A percentile compares a stretch with the other conserved stretches of the same genome.
phyloP scores from a whole-genome alignment of 768 basidiomycete species.

The Collybiopsis confluens region DNA sequence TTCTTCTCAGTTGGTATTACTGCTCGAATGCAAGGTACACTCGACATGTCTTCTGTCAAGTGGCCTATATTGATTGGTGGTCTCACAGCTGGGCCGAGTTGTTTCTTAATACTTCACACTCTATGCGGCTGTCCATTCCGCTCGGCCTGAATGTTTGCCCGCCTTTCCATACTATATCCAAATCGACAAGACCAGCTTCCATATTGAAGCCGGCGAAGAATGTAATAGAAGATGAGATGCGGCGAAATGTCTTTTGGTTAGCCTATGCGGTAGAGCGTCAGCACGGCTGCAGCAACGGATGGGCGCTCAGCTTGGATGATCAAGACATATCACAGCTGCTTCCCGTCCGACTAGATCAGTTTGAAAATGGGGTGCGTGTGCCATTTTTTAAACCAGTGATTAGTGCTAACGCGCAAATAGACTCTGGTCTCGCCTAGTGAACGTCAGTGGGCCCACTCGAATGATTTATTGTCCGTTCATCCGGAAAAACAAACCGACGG shows the following conservation, averaged over 20 bases:
- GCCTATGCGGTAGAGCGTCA: constrained; percentile 68
- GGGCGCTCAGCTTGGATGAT: constrained; percentile 70
- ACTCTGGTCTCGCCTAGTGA: constrained; percentile 44
- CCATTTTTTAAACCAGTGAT: background rate
- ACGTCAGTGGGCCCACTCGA: constrained; percentile 66
- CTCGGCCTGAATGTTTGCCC: constrained; percentile 66
- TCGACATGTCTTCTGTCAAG: background rate
- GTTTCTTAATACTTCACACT: constrained; percentile 53
- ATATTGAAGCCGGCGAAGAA: constrained; percentile 57
- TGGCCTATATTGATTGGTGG: constrained; percentile 10
- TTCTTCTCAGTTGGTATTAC: constrained; percentile 69
- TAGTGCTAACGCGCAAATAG: constrained; percentile 22
- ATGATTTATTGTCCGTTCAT: constrained; percentile 57
- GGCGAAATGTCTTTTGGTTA: constrained; percentile 72
- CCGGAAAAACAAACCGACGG: constrained; percentile 63
- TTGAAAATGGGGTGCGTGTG: constrained; percentile 53
- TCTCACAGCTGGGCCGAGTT: constrained; percentile 70
- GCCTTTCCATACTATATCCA: constrained; percentile 63
- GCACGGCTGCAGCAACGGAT: constrained; percentile 64
- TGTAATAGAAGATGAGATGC: constrained; percentile 64
- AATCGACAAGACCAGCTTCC: constrained; percentile 50
- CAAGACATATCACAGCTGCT: constrained; percentile 69
- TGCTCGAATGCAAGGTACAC: constrained; percentile 63
- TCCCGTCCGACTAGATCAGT: constrained; percentile 57
- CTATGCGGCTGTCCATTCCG: constrained; percentile 57